Percentiles rank a stretch among this genome's conserved stretches.
Conservation (phyloP, 2,329 filamentous ascomycete species). For the Sclerotinia subarctica region DNA sequence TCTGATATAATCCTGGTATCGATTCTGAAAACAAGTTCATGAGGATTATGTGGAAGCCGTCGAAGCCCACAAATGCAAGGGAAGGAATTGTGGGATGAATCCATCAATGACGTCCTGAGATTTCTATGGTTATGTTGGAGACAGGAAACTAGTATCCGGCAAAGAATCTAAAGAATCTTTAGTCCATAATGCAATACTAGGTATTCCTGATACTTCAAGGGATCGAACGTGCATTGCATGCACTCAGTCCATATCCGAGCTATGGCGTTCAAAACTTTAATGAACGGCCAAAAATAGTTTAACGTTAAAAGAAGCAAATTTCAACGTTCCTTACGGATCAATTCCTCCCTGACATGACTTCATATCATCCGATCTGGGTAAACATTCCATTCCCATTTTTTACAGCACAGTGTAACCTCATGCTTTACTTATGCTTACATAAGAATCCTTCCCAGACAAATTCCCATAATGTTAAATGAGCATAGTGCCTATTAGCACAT, state of each 20-base stretch:
- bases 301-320: too few species aligned
- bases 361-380: conserved; percentile 2
- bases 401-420: not conserved
- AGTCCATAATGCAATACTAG: not conserved
- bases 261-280: too few species aligned
- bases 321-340: not conserved
- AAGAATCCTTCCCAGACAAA: conserved; percentile 7
- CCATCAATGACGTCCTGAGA: not conserved
- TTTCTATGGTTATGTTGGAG: too few species aligned
- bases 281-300: too few species aligned
- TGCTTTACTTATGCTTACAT: not conserved
- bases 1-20: not conserved
- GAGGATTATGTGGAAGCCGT: not conserved
- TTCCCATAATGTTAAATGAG: not conserved
- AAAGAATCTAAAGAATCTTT: not conserved
- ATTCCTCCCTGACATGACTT: not conserved
- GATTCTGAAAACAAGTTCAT: not conserved
- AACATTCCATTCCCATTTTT: not conserved
- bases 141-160: too few species aligned
- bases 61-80: not conserved
- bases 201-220: not conserved
- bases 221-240: not conserved
- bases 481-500: not conserved
- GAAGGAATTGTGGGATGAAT: not conserved
- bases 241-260: not conserved